Base-by-base conservation (phyloP, 2,329 filamentous ascomycete genomes). In the Periconia sp. region DNA sequence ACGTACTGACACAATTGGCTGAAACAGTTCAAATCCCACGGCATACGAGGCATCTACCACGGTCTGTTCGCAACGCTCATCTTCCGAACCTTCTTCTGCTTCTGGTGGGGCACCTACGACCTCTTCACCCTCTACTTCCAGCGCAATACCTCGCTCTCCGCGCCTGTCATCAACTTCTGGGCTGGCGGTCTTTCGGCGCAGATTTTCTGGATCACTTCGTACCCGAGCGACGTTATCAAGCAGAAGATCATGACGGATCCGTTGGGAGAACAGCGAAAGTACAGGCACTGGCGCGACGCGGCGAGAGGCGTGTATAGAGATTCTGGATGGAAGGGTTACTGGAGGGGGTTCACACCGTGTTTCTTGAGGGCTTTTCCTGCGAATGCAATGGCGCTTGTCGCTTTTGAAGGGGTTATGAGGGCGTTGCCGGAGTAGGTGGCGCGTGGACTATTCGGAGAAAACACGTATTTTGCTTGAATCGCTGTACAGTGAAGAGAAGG, bases 71-170 rank as follows among this genome's bases (percentile, higher is more conserved):
- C 94, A 1, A 97, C 94, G 0, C 79, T 97, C 46, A 75, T 97
- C 45, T 97, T 97, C 78, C 85, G 94, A 17, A 85, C 86, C 14
- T 96, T 93, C 77, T 99, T 99, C 81, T 97, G 96, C 82, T 94
- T 88, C 79, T 97, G 92, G 92, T 99, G 94, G 94, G 87, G 87
- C n/a, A 89, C 86, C 55, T 99, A 99, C 78, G 93, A 97, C 66
- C 64, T 96, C 30, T 82, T 97, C 62, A 90, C 90, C 6, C 81
- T 85, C 19, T 76, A 81, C 54, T 78, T 97, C 69, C 79, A 83
- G 50, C 74, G 83, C 17, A 79, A 85, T 64, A 96, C 92, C 2
- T 75, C 64, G 13, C 77, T 97, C 50, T 89, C 89, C 50, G 85
- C 85, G 0, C 91, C 94, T 0, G 87, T 87, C 1, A 82, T 97